Evolutionary conservation across 2,329 filamentous ascomycete genomes (phyloP).

Genomic region (Xenosphaeropsis pyriputrescens): DNA sequence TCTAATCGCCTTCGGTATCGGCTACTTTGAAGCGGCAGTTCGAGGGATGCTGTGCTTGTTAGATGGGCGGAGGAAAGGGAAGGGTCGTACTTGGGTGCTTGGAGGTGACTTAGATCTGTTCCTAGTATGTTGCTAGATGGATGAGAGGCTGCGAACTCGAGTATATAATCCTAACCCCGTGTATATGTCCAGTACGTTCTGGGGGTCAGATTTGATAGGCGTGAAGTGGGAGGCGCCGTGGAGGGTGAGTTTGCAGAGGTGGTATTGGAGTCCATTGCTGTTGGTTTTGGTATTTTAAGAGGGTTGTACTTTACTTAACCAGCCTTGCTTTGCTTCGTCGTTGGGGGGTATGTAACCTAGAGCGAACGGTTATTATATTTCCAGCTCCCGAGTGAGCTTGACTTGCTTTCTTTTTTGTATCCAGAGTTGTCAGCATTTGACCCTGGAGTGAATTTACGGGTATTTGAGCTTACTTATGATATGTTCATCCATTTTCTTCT

Average conservation of each 20-base stretch:
- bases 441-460: no score
- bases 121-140: slow-evolving; percentile 1
- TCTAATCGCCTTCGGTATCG: slow-evolving; percentile 9
- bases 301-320: neutral
- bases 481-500: slow-evolving; percentile 13
- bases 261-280: neutral
- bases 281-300: no score
- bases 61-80: no score
- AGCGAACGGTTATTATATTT: neutral
- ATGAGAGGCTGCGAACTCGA: slow-evolving; percentile 2
- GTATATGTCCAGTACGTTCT: slow-evolving; percentile 2
- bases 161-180: slow-evolving; percentile 3
- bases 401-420: no score
- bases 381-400: no score
- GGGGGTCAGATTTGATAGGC: slow-evolving; percentile 1
- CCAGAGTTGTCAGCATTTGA: slow-evolving; percentile 1
- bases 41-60: slow-evolving; percentile 2
- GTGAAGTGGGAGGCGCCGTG: slow-evolving; percentile 1
- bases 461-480: slow-evolving; percentile 4
- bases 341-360: slow-evolving; percentile 9
- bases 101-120: slow-evolving; percentile 3
- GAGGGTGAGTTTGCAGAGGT: slow-evolving; percentile 1
- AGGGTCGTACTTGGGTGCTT: slow-evolving; percentile 4
- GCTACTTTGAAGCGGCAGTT: slow-evolving; percentile 10
- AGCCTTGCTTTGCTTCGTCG: slow-evolving; percentile 6